These are phyloP conservation scores for Leccinum barrowsii DNA, from an alignment of 768 basidiomycete species.

Conservation along the genomic window DNA sequence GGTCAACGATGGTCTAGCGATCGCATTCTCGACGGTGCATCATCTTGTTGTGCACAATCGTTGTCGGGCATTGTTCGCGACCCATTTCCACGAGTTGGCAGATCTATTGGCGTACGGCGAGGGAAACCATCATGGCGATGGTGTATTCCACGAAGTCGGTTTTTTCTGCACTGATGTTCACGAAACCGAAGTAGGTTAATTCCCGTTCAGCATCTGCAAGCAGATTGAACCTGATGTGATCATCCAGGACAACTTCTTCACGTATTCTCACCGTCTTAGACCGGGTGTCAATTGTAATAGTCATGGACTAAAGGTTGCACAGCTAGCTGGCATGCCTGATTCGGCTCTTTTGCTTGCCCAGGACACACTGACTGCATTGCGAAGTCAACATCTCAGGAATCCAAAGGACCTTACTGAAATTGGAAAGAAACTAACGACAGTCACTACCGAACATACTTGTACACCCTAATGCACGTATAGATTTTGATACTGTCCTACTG, in stretches of 20 bases:
- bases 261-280: slow-evolving; percentile 77
- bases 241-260: slow-evolving; percentile 66
- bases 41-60: slow-evolving; percentile 68
- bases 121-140: slow-evolving; percentile 36
- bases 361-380: slow-evolving; percentile 45
- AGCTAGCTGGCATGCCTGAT: slow-evolving; percentile 78
- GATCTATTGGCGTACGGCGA: slow-evolving; percentile 70
- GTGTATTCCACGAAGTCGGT: slow-evolving; percentile 56
- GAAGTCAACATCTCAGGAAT: slow-evolving; percentile 22
- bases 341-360: slow-evolving; percentile 58
- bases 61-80: slow-evolving; percentile 91
- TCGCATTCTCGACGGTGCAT: slow-evolving; percentile 88
- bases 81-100: slow-evolving; percentile 95
- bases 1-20: slow-evolving; percentile 85
- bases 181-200: slow-evolving; percentile 60
- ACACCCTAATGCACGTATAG: neutral
- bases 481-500: neutral
- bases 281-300: slow-evolving; percentile 89
- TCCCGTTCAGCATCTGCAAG: neutral
- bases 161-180: slow-evolving; percentile 92
- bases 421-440: slow-evolving; percentile 27
- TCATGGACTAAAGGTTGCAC: slow-evolving; percentile 88
- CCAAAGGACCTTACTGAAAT: slow-evolving; percentile 31
- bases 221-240: neutral
- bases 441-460: neutral